Evolutionary conservation across 352 stramenopile species (phyloP).

Genomic region (Plasmopara muralis): DNA sequence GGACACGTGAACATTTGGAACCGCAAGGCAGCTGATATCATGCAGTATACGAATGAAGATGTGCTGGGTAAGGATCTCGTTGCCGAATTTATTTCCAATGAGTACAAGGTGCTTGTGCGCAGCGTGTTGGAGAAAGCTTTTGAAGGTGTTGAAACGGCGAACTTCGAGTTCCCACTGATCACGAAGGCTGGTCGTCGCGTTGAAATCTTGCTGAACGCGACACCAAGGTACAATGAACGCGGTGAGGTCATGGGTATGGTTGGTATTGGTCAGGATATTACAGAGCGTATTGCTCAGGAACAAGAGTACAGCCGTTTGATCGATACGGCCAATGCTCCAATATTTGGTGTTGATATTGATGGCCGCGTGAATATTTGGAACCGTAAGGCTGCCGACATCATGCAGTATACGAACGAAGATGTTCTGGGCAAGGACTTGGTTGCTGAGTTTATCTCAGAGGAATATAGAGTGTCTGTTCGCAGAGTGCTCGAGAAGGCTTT

Average conservation of each 20-base stretch:
- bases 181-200: background rate
- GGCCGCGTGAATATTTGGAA: conserved; percentile 71
- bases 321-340: conserved; percentile 83
- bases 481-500: conserved; percentile 38
- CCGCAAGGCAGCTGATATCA: conserved; percentile 30
- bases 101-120: conserved; percentile 10
- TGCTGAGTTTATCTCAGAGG: conserved; percentile 40
- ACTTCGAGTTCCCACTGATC: too few species aligned
- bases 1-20: conserved; percentile 15
- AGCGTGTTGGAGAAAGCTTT: background rate
- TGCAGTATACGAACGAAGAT: conserved; percentile 43
- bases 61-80: conserved; percentile 32
- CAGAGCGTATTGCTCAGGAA: too few species aligned
- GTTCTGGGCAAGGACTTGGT: conserved; percentile 31
- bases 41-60: conserved; percentile 35
- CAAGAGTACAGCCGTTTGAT: conserved; percentile 23
- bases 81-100: conserved; percentile 8
- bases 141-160: too few species aligned
- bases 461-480: conserved; percentile 34
- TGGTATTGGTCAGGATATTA: too few species aligned
- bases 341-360: conserved; percentile 68
- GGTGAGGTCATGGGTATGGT: background rate
- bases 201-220: background rate
- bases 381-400: conserved; percentile 41
- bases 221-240: background rate